These are phyloP conservation scores for Persicaria tinctoria DNA, from an alignment of 148 eudicot genomes.

Conservation along the genomic window DNA sequence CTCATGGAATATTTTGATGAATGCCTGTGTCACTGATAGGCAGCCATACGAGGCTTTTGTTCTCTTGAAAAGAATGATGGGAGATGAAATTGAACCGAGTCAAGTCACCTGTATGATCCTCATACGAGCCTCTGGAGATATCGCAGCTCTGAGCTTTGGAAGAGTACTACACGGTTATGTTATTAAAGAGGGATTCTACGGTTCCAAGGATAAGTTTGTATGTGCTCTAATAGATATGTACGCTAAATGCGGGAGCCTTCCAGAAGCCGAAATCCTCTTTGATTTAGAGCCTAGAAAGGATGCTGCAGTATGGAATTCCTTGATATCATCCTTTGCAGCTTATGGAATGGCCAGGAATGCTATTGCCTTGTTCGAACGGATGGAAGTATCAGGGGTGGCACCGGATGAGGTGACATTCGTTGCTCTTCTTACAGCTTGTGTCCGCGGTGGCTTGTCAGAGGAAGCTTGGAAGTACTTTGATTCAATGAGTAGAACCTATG, in stretches of 20 bases:
- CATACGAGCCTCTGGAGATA: slow-evolving; percentile 37
- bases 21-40: slow-evolving; percentile 27
- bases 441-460: slow-evolving; percentile 35
- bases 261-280: slow-evolving; percentile 27
- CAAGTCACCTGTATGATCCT: slow-evolving; percentile 39
- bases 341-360: slow-evolving; percentile 45
- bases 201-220: slow-evolving; percentile 21
- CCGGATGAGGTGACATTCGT: slow-evolving; percentile 44
- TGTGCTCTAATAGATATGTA: slow-evolving; percentile 42
- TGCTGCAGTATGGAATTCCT: slow-evolving; percentile 45
- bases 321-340: slow-evolving; percentile 43
- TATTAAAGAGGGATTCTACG: slow-evolving; percentile 29
- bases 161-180: slow-evolving; percentile 36
- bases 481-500: slow-evolving; percentile 31
- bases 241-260: slow-evolving; percentile 37
- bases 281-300: slow-evolving; percentile 20
- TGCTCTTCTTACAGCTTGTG: slow-evolving; percentile 51
- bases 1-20: slow-evolving; percentile 44
- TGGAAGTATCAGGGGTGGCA: slow-evolving; percentile 24
- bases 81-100: slow-evolving; percentile 32
- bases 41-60: slow-evolving; percentile 24
- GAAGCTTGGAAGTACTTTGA: slow-evolving; percentile 45
- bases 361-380: slow-evolving; percentile 30
- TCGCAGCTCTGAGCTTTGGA: slow-evolving; percentile 30
- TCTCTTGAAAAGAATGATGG: slow-evolving; percentile 31